Evolutionary conservation across 2,329 filamentous ascomycete genomes (phyloP).

Genomic region (Cercospora sesami): DNA sequence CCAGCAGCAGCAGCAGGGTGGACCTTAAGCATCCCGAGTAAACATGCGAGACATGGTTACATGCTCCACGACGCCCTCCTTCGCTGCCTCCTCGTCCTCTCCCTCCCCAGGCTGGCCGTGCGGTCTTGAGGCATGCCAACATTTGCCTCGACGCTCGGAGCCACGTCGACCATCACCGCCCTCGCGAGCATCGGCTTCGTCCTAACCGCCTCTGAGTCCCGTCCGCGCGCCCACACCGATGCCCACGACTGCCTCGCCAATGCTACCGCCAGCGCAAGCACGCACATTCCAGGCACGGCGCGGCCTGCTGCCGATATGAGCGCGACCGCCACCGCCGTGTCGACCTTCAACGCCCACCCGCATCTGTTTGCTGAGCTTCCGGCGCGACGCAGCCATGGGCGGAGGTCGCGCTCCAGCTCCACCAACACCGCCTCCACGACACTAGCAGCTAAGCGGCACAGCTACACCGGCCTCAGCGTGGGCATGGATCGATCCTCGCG

Average conservation of each 20-base stretch:
- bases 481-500: slow-evolving; percentile 25
- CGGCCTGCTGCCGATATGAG: slow-evolving; percentile 14
- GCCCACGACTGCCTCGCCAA: background rate
- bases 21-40: background rate
- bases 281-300: slow-evolving; percentile 12
- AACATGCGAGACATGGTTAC: slow-evolving; percentile 14
- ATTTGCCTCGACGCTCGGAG: slow-evolving; percentile 11
- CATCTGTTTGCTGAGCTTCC: slow-evolving; percentile 8
- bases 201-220: slow-evolving; percentile 3
- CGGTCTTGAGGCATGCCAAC: slow-evolving; percentile 15
- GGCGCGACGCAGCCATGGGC: slow-evolving; percentile 8
- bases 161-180: slow-evolving; percentile 12
- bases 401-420: slow-evolving; percentile 12
- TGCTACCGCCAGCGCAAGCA: slow-evolving; percentile 7
- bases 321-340: slow-evolving; percentile 3
- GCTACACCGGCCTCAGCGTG: slow-evolving; percentile 19
- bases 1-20: slow-evolving; percentile 6
- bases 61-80: slow-evolving; percentile 4
- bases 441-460: background rate
- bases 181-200: slow-evolving; percentile 11
- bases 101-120: background rate
- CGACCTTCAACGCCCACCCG: slow-evolving; percentile 9
- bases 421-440: slow-evolving; percentile 8
- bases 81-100: background rate
- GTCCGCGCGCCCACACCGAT: background rate